Evolutionary conservation across 371 early-diverging fungal genomes (phyloP).

Genomic region (Funneliformis caledonium): DNA sequence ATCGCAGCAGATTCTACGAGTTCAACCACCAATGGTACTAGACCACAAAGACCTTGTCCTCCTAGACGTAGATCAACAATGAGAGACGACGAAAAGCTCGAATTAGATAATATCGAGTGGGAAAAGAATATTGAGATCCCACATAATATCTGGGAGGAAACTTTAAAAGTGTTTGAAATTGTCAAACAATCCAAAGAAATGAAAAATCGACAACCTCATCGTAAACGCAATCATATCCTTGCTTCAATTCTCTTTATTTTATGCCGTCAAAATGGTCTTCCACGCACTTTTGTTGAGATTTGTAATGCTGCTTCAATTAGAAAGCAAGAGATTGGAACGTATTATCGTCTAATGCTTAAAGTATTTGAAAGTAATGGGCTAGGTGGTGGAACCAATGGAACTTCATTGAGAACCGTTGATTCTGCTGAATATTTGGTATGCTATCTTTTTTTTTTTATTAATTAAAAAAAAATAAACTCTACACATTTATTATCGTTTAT

Average conservation of each 20-base stretch:
- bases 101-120: constrained; percentile 37
- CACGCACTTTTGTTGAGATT: constrained; percentile 61
- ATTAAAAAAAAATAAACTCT: not conserved
- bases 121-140: constrained; percentile 41
- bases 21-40: not conserved
- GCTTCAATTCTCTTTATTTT: constrained; percentile 61
- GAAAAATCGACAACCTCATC: constrained; percentile 64
- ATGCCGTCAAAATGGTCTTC: constrained; percentile 55
- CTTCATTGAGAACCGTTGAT: constrained; percentile 42
- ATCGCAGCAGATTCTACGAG: not conserved
- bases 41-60: constrained; percentile 27
- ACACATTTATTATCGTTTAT: not conserved
- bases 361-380: constrained; percentile 52
- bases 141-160: constrained; percentile 49
- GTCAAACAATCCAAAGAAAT: constrained; percentile 59
- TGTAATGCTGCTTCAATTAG: constrained; percentile 59
- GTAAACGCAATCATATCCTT: constrained; percentile 59
- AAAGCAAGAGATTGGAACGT: constrained; percentile 60
- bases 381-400: constrained; percentile 43
- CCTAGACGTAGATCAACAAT: constrained; percentile 35
- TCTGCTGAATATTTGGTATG: constrained; percentile 51
- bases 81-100: constrained; percentile 36
- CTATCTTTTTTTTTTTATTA: not conserved
- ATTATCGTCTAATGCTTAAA: constrained; percentile 60
- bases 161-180: constrained; percentile 55